Evolutionary conservation across 2,329 filamentous ascomycete species (phyloP).

Genomic region (Chaetomium sp.): DNA sequence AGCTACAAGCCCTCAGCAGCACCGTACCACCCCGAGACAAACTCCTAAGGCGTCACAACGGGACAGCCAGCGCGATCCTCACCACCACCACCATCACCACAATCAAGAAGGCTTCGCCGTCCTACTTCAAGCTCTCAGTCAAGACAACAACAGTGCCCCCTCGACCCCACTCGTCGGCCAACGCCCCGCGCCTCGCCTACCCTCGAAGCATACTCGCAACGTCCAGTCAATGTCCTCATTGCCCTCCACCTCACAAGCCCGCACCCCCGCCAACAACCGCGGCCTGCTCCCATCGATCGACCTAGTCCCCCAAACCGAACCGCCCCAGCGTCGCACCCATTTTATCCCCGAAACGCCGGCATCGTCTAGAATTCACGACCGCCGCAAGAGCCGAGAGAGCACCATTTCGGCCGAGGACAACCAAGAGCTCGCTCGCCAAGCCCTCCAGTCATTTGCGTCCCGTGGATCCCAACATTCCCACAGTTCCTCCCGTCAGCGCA

Average conservation of each 20-base stretch:
- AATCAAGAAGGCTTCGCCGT: constrained; percentile 60
- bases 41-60: constrained; percentile 39
- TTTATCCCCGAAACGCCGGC: constrained; percentile 41
- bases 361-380: constrained; percentile 32
- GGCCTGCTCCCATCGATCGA: constrained; percentile 57
- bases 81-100: constrained; percentile 17
- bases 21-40: constrained; percentile 44
- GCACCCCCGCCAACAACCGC: constrained; percentile 41
- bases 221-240: constrained; percentile 80
- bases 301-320: constrained; percentile 55
- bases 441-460: constrained; percentile 38
- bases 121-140: constrained; percentile 72
- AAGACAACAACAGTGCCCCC: constrained; percentile 68
- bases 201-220: constrained; percentile 62
- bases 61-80: constrained; percentile 43
- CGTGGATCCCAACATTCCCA: constrained; percentile 21
- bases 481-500: constrained; percentile 18
- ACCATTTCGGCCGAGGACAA: constrained; percentile 68
- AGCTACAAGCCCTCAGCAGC: constrained; percentile 39
- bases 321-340: constrained; percentile 41
- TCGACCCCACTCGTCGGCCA: constrained; percentile 55
- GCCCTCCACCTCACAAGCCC: constrained; percentile 64
- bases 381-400: constrained; percentile 71
- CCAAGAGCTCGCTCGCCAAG: constrained; percentile 50
- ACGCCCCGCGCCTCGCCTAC: constrained; percentile 43